These are phyloP conservation scores for Obelidium mucronatum DNA, from an alignment of 192 early-diverging fungal species.

Conservation along the genomic window DNA sequence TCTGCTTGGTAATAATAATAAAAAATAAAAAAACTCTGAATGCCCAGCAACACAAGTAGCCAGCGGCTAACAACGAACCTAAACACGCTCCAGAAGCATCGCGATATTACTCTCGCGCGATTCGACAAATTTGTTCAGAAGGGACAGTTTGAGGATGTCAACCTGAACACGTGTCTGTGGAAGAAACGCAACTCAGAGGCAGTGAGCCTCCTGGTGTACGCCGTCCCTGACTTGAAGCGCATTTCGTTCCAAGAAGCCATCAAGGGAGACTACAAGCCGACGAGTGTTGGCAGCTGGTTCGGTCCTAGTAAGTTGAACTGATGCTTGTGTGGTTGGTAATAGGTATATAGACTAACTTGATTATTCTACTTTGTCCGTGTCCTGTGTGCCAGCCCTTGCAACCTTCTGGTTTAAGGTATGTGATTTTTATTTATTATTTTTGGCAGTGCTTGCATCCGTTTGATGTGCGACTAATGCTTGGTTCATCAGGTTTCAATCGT, in stretches of 20 bases:
- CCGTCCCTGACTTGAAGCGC: conserved; percentile 72
- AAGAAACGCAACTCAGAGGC: conserved; percentile 50
- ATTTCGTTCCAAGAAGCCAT: conserved; percentile 81
- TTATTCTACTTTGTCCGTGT: background rate
- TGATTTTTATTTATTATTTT: too few relatives aligned
- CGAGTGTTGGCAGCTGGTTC: conserved; percentile 76
- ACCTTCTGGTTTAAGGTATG: conserved; percentile 52
- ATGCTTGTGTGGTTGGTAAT: too few relatives aligned
- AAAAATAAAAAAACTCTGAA: too few relatives aligned
- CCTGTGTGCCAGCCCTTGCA: conserved; percentile 27
- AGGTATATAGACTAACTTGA: background rate
- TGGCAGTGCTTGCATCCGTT: background rate
- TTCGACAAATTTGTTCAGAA: conserved; percentile 74
- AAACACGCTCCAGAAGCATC: conserved; percentile 70
- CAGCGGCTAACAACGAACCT: too few relatives aligned
- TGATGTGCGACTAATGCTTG: background rate
- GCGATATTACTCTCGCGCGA: conserved; percentile 77
- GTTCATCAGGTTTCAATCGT: conserved; percentile 57
- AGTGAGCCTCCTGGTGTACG: conserved; percentile 55
- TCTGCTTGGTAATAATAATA: too few relatives aligned
- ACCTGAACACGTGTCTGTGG: conserved; percentile 62
- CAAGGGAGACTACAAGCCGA: conserved; percentile 70
- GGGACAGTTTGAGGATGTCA: conserved; percentile 74
- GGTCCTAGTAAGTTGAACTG: conserved; percentile 75
- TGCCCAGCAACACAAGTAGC: too few relatives aligned